A percentile compares a stretch with the other conserved stretches of the same genome.
Conservation (phyloP, 495 filamentous ascomycete species). For the Cryomyces antarcticus region DNA sequence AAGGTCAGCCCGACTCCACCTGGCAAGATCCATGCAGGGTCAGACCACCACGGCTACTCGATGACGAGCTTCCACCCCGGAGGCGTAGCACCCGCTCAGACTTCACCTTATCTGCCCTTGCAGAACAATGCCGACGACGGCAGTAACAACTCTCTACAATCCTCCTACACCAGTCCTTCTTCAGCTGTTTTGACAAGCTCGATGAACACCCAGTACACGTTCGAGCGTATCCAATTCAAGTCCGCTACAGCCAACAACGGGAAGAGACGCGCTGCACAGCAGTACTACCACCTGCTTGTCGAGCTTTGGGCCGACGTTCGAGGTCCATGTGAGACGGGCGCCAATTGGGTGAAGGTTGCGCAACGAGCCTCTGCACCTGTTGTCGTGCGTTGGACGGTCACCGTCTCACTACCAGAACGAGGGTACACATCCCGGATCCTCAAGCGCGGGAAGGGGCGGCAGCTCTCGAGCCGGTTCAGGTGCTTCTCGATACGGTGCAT, state of each 20-base stretch:
- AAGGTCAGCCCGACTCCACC: slow-evolving; percentile 46
- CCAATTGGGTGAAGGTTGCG: slow-evolving; percentile 57
- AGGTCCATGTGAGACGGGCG: slow-evolving; percentile 19
- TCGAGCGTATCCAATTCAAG: slow-evolving; percentile 93
- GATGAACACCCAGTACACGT: slow-evolving; percentile 25
- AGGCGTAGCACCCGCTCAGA: slow-evolving; percentile 6
- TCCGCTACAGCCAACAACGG: slow-evolving; percentile 93
- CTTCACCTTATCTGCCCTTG: slow-evolving; percentile 12
- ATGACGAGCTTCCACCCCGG: slow-evolving; percentile 11
- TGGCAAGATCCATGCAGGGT: slow-evolving; percentile 8
- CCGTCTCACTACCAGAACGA: slow-evolving; percentile 87
- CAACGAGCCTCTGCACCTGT: slow-evolving; percentile 61
- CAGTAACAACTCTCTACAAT: slow-evolving; percentile 9
- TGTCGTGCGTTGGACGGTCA: slow-evolving; percentile 77
- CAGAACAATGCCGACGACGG: slow-evolving; percentile 17
- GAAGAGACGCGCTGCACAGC: slow-evolving; percentile 75
- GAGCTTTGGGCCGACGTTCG: slow-evolving; percentile 67
- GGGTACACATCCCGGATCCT: slow-evolving; percentile 42
- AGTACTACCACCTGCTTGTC: slow-evolving; percentile 82
- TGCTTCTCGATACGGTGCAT: too few species aligned
- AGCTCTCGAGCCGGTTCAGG: too few species aligned
- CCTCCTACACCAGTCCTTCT: background rate
- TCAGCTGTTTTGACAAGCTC: background rate
- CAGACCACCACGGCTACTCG: slow-evolving; percentile 1
- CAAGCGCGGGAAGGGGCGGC: slow-evolving; percentile 52